These are phyloP conservation scores for Dipteronia dyeriana DNA, from an alignment of 345 rosid genomes.

Conservation along the genomic window DNA sequence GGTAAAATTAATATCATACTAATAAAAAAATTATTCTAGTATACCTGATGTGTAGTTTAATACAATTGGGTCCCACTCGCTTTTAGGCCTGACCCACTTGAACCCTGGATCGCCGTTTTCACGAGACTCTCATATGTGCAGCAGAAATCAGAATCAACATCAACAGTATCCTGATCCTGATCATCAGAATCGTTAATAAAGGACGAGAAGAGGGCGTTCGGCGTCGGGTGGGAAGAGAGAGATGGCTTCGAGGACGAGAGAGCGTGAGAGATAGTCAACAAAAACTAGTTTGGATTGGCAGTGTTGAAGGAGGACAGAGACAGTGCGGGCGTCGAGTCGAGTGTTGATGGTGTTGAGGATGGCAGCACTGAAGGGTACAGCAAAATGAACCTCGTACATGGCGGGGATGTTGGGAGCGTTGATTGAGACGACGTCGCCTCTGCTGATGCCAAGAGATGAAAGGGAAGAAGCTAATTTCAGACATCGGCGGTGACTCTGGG, in stretches of 20 bases:
- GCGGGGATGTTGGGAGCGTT: no score
- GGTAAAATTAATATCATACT: no score
- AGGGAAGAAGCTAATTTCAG: no score
- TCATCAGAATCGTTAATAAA: no score
- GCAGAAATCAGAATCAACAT: constrained; percentile 28
- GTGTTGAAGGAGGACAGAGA: constrained; percentile 72
- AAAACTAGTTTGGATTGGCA: constrained; percentile 63
- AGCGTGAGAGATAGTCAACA: constrained; percentile 52
- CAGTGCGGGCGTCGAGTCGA: constrained; percentile 79
- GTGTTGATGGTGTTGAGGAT: constrained; percentile 76
- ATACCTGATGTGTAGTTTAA: constrained; percentile 84
- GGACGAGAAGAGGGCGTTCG: constrained; percentile 39
- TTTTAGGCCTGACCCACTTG: constrained; percentile 61
- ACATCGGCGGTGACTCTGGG: no score
- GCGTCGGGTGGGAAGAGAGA: constrained; percentile 32
- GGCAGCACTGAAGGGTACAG: no score
- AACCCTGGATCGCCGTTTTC: no score
- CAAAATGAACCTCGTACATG: no score
- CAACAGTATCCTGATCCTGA: constrained; percentile 25
- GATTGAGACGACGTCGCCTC: no score
- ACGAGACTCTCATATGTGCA: constrained; percentile 55
- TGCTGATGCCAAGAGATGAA: no score
- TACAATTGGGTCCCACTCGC: constrained; percentile 69
- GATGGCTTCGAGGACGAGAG: constrained; percentile 53
- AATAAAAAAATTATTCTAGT: no score